Evolutionary conservation across 768 basidiomycete genomes (phyloP).

Genomic region (Leucogyrophana mollusca): DNA sequence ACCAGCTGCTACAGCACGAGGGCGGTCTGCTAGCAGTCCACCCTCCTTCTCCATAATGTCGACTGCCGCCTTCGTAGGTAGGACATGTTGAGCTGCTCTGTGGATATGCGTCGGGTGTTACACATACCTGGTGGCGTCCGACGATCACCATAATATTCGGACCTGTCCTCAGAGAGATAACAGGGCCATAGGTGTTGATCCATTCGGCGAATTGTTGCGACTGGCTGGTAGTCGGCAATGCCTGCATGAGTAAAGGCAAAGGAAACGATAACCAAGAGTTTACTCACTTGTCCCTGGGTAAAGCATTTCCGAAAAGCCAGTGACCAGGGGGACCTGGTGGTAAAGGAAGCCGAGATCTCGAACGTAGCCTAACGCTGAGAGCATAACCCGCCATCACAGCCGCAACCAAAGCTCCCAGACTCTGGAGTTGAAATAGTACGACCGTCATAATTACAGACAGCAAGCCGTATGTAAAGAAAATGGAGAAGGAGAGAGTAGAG

Average conservation of each 20-base stretch:
- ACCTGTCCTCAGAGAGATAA: slow-evolving; percentile 58
- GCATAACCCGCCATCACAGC: slow-evolving; percentile 13
- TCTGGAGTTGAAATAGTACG: slow-evolving; percentile 11
- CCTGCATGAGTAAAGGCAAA: too few relatives aligned
- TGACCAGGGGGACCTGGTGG: slow-evolving; percentile 32
- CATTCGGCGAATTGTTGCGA: slow-evolving; percentile 53
- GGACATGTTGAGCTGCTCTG: neutral
- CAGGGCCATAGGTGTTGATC: slow-evolving; percentile 59
- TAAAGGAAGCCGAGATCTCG: slow-evolving; percentile 18
- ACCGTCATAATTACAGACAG: neutral
- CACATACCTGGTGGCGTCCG: slow-evolving; percentile 35
- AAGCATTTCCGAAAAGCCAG: slow-evolving; percentile 30
- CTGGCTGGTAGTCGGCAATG: slow-evolving; percentile 12
- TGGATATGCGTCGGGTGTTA: neutral
- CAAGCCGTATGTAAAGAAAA: too few relatives aligned
- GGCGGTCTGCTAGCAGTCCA: slow-evolving; percentile 52
- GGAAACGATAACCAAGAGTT: neutral
- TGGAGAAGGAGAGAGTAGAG: too few relatives aligned
- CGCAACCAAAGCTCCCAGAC: slow-evolving; percentile 15
- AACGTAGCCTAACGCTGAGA: slow-evolving; percentile 9
- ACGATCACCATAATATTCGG: slow-evolving; percentile 29
- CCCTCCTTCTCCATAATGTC: slow-evolving; percentile 71
- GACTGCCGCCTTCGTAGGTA: slow-evolving; percentile 41
- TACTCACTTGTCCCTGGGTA: slow-evolving; percentile 27
- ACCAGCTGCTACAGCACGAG: slow-evolving; percentile 54